Base-by-base conservation (phyloP, 345 rosid species). In the Luvunga scandens region DNA sequence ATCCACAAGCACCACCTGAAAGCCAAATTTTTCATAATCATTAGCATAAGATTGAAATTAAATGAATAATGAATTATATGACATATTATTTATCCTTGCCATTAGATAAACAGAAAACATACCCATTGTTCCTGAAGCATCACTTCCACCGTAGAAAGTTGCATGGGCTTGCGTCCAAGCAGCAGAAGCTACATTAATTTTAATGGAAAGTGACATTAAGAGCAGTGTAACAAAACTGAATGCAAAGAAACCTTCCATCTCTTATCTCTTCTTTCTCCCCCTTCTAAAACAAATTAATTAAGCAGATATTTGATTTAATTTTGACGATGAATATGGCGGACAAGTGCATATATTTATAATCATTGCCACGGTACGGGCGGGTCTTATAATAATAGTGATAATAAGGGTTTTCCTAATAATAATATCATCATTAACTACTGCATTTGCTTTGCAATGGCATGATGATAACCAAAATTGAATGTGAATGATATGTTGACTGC, bases 1-100 rank as follows among this genome's bases (percentile, higher is more conserved):
- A 93, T 9, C 97, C 97, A 75, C 97, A 93, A 28, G 97, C 95
- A 28, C 94, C 97, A 18, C 94, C 97, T 93, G 85, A 68, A 60
- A 13, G 48, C 48, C 16, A 38, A n/a, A n/a, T 24, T 9, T 31
- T 8, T 56, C 57, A 30, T 63, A 55, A 28, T 56, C 50, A 34
- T 79, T 77, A 82, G 13, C 50, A 45, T 45, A 25, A 22, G 72
- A 7, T 74, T 74, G 77, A 63, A 69, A 39, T 66, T 69, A n/a
- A 69, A 61, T 6, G 50, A 45, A 28, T 63, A 28, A 33, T 63
- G 31, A 63, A 63, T 30, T 7, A 56, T 7, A 7, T 7, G 24
- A 56, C 61, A 22, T 56, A 56, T 56, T 56, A 2, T 8, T 56
- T 45, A 3, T 13, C 13, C 50, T 45, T 13, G 18, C 5, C 50